Evolutionary conservation across 257 asterid genomes (phyloP).

Genomic region (Ehretia macrophylla): DNA sequence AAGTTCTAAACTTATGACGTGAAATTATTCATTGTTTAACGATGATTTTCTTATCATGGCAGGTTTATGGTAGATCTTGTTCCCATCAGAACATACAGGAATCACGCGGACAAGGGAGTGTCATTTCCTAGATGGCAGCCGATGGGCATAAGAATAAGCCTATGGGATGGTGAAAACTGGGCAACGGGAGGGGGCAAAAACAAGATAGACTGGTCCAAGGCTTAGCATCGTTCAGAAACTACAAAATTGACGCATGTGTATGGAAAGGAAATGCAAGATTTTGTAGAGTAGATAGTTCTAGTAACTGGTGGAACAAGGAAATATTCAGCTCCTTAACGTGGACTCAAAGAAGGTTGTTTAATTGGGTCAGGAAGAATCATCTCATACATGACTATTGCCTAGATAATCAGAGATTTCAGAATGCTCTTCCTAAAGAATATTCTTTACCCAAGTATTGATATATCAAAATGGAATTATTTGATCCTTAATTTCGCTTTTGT

Average conservation of each 20-base stretch:
- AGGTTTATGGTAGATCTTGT: constrained; percentile 92
- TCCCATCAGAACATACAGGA: constrained; percentile 82
- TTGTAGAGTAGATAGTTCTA: constrained; percentile 36
- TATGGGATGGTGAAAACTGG: constrained; percentile 80
- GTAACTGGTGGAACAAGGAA: constrained; percentile 70
- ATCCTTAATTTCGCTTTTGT: neutral
- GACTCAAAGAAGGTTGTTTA: constrained; percentile 55
- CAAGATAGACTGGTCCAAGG: constrained; percentile 61
- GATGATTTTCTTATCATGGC: neutral
- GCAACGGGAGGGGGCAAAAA: constrained; percentile 70
- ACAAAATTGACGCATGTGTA: constrained; percentile 63
- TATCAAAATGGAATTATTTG: too few species aligned
- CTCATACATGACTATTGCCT: constrained; percentile 71
- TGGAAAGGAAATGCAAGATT: constrained; percentile 50
- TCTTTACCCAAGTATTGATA: constrained; percentile 59
- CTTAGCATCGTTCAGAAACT: constrained; percentile 39
- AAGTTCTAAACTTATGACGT: neutral
- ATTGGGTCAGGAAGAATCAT: constrained; percentile 61
- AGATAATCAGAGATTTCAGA: constrained; percentile 55
- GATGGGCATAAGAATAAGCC: constrained; percentile 42
- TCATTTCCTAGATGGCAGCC: constrained; percentile 59
- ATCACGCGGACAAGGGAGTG: constrained; percentile 68
- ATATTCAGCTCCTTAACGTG: constrained; percentile 40
- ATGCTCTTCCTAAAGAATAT: constrained; percentile 65
- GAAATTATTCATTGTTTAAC: neutral